Conservation (phyloP, 371 early-diverging fungal species). For the Umbelopsis sp. region DNA sequence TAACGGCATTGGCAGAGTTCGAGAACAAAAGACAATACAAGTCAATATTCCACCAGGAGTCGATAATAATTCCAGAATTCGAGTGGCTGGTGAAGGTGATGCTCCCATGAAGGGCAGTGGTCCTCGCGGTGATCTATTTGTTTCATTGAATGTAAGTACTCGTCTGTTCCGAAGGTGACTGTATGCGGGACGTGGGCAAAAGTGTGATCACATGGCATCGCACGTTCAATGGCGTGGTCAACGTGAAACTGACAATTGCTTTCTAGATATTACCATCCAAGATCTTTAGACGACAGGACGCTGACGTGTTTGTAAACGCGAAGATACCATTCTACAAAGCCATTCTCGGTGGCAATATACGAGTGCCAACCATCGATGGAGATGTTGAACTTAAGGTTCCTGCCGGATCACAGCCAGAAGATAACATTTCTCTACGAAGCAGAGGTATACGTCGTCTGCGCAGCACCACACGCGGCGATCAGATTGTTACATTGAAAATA, state of each 20-base stretch:
- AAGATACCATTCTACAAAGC: constrained; percentile 84
- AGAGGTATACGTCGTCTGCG: constrained; percentile 74
- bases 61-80: constrained; percentile 56
- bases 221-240: no score
- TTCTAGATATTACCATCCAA: constrained; percentile 60
- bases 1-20: constrained; percentile 78
- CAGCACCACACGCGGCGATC: constrained; percentile 74
- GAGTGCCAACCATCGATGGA: constrained; percentile 90
- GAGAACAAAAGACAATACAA: constrained; percentile 66
- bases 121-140: constrained; percentile 81
- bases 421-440: constrained; percentile 71
- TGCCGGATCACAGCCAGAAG: constrained; percentile 87
- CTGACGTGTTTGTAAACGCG: constrained; percentile 75
- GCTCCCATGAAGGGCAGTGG: constrained; percentile 78
- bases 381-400: constrained; percentile 89
- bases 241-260: background rate
- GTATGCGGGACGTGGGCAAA: no score
- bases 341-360: constrained; percentile 83
- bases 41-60: constrained; percentile 87
- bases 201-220: no score
- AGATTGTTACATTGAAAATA: constrained; percentile 82
- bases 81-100: constrained; percentile 83
- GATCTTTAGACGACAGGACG: constrained; percentile 77
- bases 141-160: constrained; percentile 66
- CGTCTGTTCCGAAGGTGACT: no score